Evolutionary conservation across 2,329 filamentous ascomycete species (phyloP), one percentile per base, ranked within the genome.

Genomic region (Raffaelea albimanens): DNA sequence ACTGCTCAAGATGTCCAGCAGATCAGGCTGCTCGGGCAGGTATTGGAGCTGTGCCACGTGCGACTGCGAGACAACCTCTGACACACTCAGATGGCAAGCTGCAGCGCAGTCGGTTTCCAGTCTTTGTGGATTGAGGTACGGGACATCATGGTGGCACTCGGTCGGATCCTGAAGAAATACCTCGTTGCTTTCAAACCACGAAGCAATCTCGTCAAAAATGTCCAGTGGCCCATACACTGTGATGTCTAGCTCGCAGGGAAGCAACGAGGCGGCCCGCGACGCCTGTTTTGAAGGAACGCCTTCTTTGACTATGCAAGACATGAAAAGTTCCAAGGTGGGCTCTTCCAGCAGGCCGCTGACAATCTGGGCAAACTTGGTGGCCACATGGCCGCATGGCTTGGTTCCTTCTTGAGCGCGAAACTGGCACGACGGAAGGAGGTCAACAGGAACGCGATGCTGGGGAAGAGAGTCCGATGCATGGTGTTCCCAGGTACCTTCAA

Each of bases 41-140:
- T 46, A 48, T 10, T 50, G 48, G 5, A 48, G 14, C 1, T 25
- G 39, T 9, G 38, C 4, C 10, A 22, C 29, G 13, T 29, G 33
- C 8, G 18, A 19, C 18, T 39, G 34, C 14, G 13, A 21, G 4
- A 46, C n/a, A 5, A 51, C 11, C 9, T 29, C 40, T 7, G 46
- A 46, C 9, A 51, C 33, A n/a, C n/a, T n/a, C 5, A 46, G 25
- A 4, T 18, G n/a, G 36, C 40, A 47, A 2, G 14, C 8, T 5
- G 8, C 19, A 16, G n/a, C 9, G 7, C 40, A 38, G 3, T 22
- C 39, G 1, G 33, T 31, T 2, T 42, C 29, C 8, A 67, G 56
- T 0, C 60, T 52, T 18, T 67, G 64, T 11, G 65, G 64, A 36
- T 67, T 67, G 47, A 56, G 60, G 42, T 67, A 68, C 39, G 13